Conservation (phyloP, 129 eudicot genomes). For the Centella asiatica region DNA sequence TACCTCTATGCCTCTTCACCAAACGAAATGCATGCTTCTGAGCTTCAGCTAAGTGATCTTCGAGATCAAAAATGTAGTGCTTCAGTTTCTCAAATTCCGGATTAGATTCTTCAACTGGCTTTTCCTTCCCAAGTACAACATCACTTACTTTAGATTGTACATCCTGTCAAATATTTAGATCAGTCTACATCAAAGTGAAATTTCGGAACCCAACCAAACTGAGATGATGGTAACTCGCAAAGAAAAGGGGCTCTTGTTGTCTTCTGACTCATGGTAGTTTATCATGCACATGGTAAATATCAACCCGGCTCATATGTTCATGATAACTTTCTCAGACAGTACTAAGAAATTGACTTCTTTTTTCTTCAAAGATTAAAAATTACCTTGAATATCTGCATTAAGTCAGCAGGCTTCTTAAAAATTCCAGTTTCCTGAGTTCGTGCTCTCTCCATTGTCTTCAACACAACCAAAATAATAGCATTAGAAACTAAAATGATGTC, state of each 20-base stretch:
- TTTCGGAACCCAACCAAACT: neutral
- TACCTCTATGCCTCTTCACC: conserved; percentile 87
- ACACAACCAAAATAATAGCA: conserved; percentile 18
- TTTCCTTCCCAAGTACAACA: conserved; percentile 90
- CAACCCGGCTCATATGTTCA: too few relatives aligned
- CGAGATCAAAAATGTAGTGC: conserved; percentile 77
- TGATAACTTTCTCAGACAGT: too few relatives aligned
- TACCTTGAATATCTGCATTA: conserved; percentile 96
- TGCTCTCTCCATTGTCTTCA: conserved; percentile 95
- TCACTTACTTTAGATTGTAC: conserved; percentile 92
- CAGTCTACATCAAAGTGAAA: neutral
- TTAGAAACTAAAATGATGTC: too few relatives aligned
- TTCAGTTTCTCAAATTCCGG: conserved; percentile 80
- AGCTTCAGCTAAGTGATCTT: conserved; percentile 91
- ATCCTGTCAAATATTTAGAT: conserved; percentile 34
- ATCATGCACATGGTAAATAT: too few relatives aligned
- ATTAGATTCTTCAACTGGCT: conserved; percentile 85
- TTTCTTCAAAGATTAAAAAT: too few relatives aligned
- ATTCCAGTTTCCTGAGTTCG: conserved; percentile 82
- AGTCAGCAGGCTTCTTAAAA: conserved; percentile 76
- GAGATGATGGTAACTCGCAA: neutral
- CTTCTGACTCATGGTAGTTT: neutral
- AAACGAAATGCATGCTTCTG: conserved; percentile 91
- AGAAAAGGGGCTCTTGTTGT: neutral
- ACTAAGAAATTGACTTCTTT: too few relatives aligned